Conservation (phyloP, 164 flowering plant species). For the Magnolia kwangsiensis region DNA sequence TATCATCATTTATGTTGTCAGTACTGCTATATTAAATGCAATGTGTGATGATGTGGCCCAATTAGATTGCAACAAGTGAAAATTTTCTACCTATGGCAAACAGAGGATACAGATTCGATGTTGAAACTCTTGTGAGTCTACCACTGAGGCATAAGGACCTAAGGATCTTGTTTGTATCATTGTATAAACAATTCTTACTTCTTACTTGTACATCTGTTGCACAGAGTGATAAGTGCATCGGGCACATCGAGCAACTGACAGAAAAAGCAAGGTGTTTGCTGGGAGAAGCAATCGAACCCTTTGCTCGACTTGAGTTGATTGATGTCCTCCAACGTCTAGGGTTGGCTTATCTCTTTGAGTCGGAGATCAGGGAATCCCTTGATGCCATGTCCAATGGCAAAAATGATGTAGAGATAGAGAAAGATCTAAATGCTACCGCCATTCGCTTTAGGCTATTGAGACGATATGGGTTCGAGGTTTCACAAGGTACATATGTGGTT, state of each 20-base stretch:
- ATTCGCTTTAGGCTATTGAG: conserved; percentile 11
- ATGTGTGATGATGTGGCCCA: no score
- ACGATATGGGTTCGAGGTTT: conserved; percentile 4
- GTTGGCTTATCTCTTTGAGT: conserved; percentile 9
- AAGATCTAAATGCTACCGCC: conserved; percentile 2
- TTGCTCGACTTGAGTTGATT: conserved; percentile 7
- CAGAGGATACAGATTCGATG: no score
- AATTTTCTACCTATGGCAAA: no score
- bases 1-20: no score
- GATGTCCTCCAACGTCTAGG: conserved; percentile 8
- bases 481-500: background rate
- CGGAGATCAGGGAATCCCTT: conserved; percentile 1
- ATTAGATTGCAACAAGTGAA: no score
- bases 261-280: background rate
- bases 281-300: background rate
- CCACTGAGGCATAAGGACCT: no score
- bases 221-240: no score
- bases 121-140: no score
- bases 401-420: background rate
- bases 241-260: background rate
- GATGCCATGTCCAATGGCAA: background rate
- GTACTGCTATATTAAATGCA: no score
- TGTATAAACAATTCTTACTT: no score
- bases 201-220: no score
- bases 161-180: no score